phyloP scores from a whole-genome alignment of 2,329 filamentous ascomycete species.

The Ophiostoma pallidulum region DNA sequence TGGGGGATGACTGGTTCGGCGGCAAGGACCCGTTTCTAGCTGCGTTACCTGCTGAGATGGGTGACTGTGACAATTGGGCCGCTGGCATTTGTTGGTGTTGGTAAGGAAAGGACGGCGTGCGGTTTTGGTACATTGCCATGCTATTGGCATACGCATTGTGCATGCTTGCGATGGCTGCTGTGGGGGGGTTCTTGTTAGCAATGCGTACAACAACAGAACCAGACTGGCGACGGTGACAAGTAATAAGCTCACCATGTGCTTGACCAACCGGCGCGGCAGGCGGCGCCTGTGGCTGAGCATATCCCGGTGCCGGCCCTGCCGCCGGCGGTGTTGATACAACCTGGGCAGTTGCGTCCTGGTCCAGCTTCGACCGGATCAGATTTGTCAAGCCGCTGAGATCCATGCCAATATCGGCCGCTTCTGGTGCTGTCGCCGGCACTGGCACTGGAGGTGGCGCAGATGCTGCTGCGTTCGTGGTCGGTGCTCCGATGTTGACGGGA shows the following conservation, averaged over 20 bases:
- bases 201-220: no score
- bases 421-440: no score
- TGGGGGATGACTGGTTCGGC: constrained; percentile 47
- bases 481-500: neutral
- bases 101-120: constrained; percentile 7
- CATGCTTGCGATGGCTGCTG: constrained; percentile 15
- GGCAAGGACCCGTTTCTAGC: constrained; percentile 35
- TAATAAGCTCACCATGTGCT: constrained; percentile 10
- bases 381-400: constrained; percentile 21
- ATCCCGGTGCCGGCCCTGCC: neutral
- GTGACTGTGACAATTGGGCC: constrained; percentile 19
- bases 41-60: neutral
- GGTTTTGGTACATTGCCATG: constrained; percentile 13
- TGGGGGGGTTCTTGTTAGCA: neutral
- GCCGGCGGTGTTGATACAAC: constrained; percentile 1
- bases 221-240: no score
- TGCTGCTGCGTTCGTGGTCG: neutral
- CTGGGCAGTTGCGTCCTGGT: constrained; percentile 11
- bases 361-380: constrained; percentile 20
- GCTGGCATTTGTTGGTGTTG: constrained; percentile 12
- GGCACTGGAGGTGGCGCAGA: no score
- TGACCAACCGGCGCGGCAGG: constrained; percentile 8
- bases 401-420: constrained; percentile 7
- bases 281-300: neutral
- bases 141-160: constrained; percentile 15